A percentile compares a stretch with the other conserved stretches of the same genome.
phyloP scores from a whole-genome alignment of 179 eudicot species.

The Sideroxylon spinosum region DNA sequence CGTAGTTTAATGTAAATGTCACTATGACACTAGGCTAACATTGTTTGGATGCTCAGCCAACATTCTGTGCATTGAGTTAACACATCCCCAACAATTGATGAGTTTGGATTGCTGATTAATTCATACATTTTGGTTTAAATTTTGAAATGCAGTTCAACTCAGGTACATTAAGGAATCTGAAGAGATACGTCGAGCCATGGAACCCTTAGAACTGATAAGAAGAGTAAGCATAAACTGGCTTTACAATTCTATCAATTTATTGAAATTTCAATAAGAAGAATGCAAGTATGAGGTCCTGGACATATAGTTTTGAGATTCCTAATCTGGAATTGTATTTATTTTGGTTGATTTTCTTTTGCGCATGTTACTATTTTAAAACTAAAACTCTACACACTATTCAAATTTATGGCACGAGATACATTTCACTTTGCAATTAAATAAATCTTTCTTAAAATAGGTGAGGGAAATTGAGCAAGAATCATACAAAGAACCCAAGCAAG shows the following conservation, averaged over 20 bases:
- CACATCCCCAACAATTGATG: background rate
- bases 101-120: background rate
- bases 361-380: background rate
- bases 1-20: too few species aligned
- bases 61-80: too few species aligned
- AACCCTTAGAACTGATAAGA: constrained; percentile 64
- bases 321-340: background rate
- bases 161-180: constrained; percentile 66
- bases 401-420: background rate
- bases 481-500: constrained; percentile 44
- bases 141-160: constrained; percentile 42
- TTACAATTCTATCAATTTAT: background rate
- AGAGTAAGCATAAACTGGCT: constrained; percentile 41
- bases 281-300: background rate
- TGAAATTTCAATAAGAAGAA: background rate
- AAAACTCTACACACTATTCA: background rate
- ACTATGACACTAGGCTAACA: too few species aligned
- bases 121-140: background rate
- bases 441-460: constrained; percentile 38
- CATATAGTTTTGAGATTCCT: background rate
- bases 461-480: constrained; percentile 74
- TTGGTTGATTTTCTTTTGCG: background rate
- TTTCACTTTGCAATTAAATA: background rate
- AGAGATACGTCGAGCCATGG: constrained; percentile 69
- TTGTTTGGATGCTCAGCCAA: too few species aligned